These are phyloP conservation scores for Zygosaccharomyces pseudorouxii DNA, from an alignment of 805 yeast species.

Conservation along the genomic window DNA sequence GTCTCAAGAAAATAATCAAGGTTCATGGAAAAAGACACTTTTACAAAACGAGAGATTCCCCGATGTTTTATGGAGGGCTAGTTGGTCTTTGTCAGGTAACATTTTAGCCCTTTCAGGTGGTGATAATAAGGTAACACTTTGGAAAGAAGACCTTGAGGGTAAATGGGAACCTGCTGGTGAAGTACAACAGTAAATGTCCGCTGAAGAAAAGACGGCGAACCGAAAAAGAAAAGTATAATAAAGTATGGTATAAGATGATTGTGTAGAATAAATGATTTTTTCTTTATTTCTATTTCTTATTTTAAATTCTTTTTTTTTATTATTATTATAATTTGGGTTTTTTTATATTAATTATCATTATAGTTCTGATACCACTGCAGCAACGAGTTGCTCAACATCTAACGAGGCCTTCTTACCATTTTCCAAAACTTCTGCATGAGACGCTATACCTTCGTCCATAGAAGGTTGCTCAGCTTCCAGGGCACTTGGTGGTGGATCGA, in stretches of 20 bases:
- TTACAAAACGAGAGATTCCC: slow-evolving; percentile 81
- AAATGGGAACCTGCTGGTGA: slow-evolving; percentile 98
- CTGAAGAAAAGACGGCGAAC: background rate
- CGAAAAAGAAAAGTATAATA: background rate
- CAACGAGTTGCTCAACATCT: slow-evolving; percentile 72
- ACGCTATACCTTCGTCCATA: slow-evolving; percentile 72
- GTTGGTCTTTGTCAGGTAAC: slow-evolving; percentile 96
- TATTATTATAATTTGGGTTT: background rate
- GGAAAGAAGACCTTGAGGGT: slow-evolving; percentile 93
- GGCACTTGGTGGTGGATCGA: slow-evolving; percentile 63
- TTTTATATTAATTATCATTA: too few relatives aligned
- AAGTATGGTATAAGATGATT: slow-evolving; percentile 1
- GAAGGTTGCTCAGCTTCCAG: slow-evolving; percentile 49
- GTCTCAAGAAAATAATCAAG: slow-evolving; percentile 70
- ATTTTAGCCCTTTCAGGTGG: slow-evolving; percentile 94
- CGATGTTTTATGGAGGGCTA: slow-evolving; percentile 96
- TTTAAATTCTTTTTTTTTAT: background rate
- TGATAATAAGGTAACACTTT: slow-evolving; percentile 89
- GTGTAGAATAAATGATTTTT: slow-evolving; percentile 3
- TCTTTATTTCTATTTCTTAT: background rate
- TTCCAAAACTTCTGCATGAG: slow-evolving; percentile 86
- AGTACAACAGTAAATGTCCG: slow-evolving; percentile 61
- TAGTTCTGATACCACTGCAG: slow-evolving; percentile 48
- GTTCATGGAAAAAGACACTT: slow-evolving; percentile 75
- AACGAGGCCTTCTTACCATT: slow-evolving; percentile 74